Conservation (phyloP, 2,329 filamentous ascomycete species). For the Colletotrichum sidae region DNA sequence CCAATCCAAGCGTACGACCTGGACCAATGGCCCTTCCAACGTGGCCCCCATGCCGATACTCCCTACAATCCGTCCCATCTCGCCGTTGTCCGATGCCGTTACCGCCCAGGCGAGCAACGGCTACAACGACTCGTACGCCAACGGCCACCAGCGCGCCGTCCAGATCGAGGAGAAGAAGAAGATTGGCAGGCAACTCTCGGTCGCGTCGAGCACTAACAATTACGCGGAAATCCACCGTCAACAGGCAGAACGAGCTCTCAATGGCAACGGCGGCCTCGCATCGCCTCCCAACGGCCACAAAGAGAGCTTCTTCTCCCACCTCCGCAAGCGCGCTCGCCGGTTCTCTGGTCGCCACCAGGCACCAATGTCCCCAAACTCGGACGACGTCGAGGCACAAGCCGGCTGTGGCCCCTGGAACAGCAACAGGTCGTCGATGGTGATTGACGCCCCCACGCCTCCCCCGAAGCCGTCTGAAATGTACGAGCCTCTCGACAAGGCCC, state of each 20-base stretch:
- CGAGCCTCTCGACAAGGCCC: conserved; percentile 70
- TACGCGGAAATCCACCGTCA: conserved; percentile 91
- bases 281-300: conserved; percentile 85
- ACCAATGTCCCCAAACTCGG: conserved; percentile 80
- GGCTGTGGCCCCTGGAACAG: conserved; percentile 91
- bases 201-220: conserved; percentile 92
- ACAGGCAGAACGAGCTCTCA: conserved; percentile 90
- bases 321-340: conserved; percentile 90
- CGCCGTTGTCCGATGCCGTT: conserved; percentile 93
- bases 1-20: conserved; percentile 87
- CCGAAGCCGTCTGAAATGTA: conserved; percentile 65
- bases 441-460: conserved; percentile 69
- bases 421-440: conserved; percentile 85
- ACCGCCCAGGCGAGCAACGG: conserved; percentile 84
- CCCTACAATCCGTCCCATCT: conserved; percentile 93
- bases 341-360: conserved; percentile 92
- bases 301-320: conserved; percentile 97
- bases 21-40: conserved; percentile 85
- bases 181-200: conserved; percentile 92
- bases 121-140: conserved; percentile 57
- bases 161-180: conserved; percentile 78
- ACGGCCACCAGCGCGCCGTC: conserved; percentile 51
- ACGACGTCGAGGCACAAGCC: conserved; percentile 92
- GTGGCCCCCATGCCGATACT: conserved; percentile 95
- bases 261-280: conserved; percentile 79